Percentiles rank a stretch among this genome's conserved stretches.
Conservation (phyloP, 345 rosid species). For the Salix udensis region DNA sequence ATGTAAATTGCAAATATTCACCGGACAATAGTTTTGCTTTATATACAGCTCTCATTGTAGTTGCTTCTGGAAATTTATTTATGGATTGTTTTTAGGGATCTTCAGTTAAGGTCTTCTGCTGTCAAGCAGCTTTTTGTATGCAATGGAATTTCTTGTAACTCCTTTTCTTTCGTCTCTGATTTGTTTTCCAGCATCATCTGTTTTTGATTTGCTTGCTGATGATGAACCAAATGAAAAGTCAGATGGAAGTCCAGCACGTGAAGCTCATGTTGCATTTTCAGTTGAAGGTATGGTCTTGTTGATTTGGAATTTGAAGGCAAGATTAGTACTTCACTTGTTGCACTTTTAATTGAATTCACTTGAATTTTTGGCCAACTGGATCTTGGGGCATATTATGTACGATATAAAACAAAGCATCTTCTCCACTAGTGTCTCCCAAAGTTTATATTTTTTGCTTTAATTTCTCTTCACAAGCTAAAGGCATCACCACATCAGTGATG, state of each 20-base stretch:
- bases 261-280: slow-evolving; percentile 81
- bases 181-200: slow-evolving; percentile 48
- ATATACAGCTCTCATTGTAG: slow-evolving; percentile 9
- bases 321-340: background rate
- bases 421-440: slow-evolving; percentile 2
- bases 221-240: slow-evolving; percentile 39
- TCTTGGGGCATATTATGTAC: background rate
- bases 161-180: background rate
- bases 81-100: background rate
- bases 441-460: background rate
- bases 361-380: background rate
- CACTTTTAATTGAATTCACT: background rate
- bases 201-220: slow-evolving; percentile 74
- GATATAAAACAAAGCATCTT: background rate
- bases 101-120: background rate
- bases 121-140: background rate
- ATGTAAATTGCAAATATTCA: slow-evolving; percentile 32
- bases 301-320: background rate
- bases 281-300: slow-evolving; percentile 53
- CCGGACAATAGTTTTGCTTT: slow-evolving; percentile 13
- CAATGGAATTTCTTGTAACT: background rate
- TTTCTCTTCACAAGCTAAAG: background rate
- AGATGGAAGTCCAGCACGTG: slow-evolving; percentile 40
- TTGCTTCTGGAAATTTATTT: slow-evolving; percentile 7
- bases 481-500: background rate